phyloP scores from a whole-genome alignment of 352 stramenopile genomes.

The Pythium coloratum region DNA sequence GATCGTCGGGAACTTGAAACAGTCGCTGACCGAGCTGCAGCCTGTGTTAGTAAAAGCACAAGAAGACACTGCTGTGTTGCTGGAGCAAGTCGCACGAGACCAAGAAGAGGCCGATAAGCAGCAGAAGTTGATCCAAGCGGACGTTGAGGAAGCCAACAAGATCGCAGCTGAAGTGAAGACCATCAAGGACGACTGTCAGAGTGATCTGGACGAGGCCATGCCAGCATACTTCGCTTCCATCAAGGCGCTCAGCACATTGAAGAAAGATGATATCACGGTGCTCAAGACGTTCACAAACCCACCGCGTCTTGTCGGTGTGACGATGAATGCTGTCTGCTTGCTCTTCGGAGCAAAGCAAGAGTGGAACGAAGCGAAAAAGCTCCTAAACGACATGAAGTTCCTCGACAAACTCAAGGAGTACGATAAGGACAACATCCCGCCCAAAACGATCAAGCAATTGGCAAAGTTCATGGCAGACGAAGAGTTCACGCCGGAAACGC shows the following conservation, averaged over 20 bases:
- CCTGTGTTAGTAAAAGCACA: slow-evolving; percentile 89
- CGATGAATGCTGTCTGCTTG: slow-evolving; percentile 92
- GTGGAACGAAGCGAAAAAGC: slow-evolving; percentile 91
- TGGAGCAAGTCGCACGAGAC: slow-evolving; percentile 90
- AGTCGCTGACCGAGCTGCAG: slow-evolving; percentile 90
- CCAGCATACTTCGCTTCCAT: slow-evolving; percentile 91
- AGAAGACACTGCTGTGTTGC: slow-evolving; percentile 81
- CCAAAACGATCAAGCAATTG: slow-evolving; percentile 88
- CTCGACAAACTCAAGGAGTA: slow-evolving; percentile 87
- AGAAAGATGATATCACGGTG: slow-evolving; percentile 93
- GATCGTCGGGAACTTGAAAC: slow-evolving; percentile 92
- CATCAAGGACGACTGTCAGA: slow-evolving; percentile 94
- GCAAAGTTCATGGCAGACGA: slow-evolving; percentile 89
- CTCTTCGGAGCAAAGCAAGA: slow-evolving; percentile 88
- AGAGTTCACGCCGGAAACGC: slow-evolving; percentile 91
- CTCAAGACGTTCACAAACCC: slow-evolving; percentile 93
- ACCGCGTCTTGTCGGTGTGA: slow-evolving; percentile 86
- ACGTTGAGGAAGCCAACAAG: slow-evolving; percentile 89
- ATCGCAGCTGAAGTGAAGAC: slow-evolving; percentile 91
- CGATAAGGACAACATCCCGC: slow-evolving; percentile 88
- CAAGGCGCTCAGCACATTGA: slow-evolving; percentile 88
- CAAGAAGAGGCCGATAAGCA: slow-evolving; percentile 91
- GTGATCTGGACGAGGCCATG: slow-evolving; percentile 92
- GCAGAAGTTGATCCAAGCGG: slow-evolving; percentile 89
- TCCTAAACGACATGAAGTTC: slow-evolving; percentile 93